Percentiles rank a stretch among this genome's conserved stretches.
Conservation (phyloP, 2,329 filamentous ascomycete species). For the Microdochium trichocladiopsis region DNA sequence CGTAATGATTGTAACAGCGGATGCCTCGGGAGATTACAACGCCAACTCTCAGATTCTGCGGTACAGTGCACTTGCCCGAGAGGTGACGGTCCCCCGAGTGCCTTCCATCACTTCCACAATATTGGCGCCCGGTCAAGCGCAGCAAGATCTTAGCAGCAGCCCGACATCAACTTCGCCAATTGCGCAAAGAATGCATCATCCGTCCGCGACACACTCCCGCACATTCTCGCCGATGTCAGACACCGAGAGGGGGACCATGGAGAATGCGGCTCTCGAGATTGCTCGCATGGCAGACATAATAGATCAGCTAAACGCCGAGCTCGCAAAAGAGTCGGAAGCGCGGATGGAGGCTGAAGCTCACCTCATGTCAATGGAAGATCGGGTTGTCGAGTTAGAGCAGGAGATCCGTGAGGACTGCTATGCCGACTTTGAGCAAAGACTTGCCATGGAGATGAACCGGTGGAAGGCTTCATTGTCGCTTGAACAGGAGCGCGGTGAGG, state of each 20-base stretch:
- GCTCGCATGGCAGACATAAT: conserved; percentile 71
- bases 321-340: conserved; percentile 64
- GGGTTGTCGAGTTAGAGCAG: conserved; percentile 64
- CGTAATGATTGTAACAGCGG: conserved; percentile 94
- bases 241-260: conserved; percentile 65
- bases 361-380: conserved; percentile 62
- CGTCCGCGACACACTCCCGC: conserved; percentile 18
- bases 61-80: conserved; percentile 86
- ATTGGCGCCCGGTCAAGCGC: conserved; percentile 23
- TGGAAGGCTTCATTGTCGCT: conserved; percentile 75
- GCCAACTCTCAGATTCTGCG: conserved; percentile 93
- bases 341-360: conserved; percentile 67
- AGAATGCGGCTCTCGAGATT: conserved; percentile 75
- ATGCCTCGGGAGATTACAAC: conserved; percentile 90
- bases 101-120: conserved; percentile 76
- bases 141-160: conserved; percentile 12
- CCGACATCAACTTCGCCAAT: conserved; percentile 19
- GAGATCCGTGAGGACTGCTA: conserved; percentile 85
- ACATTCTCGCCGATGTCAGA: conserved; percentile 29
- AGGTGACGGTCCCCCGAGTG: conserved; percentile 85
- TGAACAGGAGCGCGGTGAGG: conserved; percentile 73
- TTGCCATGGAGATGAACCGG: conserved; percentile 68
- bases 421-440: conserved; percentile 72
- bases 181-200: conserved; percentile 16
- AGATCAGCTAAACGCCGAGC: conserved; percentile 62